Percentiles rank a stretch among this genome's conserved stretches.
phyloP scores from a whole-genome alignment of 2,329 filamentous ascomycete species.

The Rhinocladiella mackenziei region DNA sequence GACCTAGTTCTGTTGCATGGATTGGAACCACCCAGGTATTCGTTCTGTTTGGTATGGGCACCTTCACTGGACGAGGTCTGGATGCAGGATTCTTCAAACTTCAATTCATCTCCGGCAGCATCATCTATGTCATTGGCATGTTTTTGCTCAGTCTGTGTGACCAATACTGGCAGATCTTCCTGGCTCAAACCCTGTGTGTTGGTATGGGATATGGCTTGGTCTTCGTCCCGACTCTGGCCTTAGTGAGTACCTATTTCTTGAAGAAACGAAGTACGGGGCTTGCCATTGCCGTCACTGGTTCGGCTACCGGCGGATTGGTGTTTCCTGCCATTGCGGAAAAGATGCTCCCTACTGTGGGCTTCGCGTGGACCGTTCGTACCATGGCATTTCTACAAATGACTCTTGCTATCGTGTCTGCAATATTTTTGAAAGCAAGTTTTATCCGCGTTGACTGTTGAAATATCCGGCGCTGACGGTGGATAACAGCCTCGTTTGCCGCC shows the following conservation, averaged over 20 bases:
- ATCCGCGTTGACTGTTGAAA: background rate
- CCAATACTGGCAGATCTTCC: constrained; percentile 48
- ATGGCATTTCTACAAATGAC: constrained; percentile 58
- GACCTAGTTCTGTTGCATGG: constrained; percentile 50
- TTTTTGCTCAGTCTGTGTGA: constrained; percentile 49
- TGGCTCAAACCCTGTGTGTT: constrained; percentile 53
- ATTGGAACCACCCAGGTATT: constrained; percentile 51
- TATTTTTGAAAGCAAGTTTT: constrained; percentile 48
- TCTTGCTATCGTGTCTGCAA: constrained; percentile 36
- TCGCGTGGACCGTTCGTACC: constrained; percentile 59
- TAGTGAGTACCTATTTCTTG: constrained; percentile 59
- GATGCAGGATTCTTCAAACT: constrained; percentile 51
- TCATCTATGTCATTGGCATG: constrained; percentile 45
- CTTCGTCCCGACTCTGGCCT: constrained; percentile 51
- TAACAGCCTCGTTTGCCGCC: constrained; percentile 48
- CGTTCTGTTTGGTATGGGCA: constrained; percentile 49
- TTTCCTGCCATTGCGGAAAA: constrained; percentile 58
- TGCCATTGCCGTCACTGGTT: constrained; percentile 57
- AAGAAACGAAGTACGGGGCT: constrained; percentile 56
- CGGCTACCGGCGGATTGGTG: constrained; percentile 59
- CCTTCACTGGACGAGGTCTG: constrained; percentile 49
- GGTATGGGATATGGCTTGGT: constrained; percentile 54
- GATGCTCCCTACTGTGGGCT: constrained; percentile 58
- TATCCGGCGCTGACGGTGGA: no score
- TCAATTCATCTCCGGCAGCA: constrained; percentile 41